Percentiles rank a stretch among this genome's conserved stretches.
Conservation (phyloP, 2,329 filamentous ascomycete genomes). For the Thelonectria blattea region DNA sequence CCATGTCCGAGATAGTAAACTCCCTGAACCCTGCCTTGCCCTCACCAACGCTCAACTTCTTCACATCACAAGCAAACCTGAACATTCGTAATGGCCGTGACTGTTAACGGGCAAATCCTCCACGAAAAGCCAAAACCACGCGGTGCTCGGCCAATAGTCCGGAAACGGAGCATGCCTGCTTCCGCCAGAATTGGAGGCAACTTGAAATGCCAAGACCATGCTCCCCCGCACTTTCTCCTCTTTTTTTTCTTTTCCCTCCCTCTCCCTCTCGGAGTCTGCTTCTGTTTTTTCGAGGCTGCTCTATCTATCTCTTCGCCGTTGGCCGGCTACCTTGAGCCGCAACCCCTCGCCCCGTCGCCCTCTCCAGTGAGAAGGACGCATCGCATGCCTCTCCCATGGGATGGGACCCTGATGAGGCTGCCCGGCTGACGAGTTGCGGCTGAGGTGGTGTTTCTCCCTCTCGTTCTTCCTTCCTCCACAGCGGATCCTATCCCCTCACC, state of each 20-base stretch:
- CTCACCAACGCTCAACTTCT: not conserved
- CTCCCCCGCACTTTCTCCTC: conserved; percentile 26
- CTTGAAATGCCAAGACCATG: not conserved
- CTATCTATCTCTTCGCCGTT: too few relatives aligned
- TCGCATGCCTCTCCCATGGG: too few relatives aligned
- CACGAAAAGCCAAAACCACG: conserved; percentile 4
- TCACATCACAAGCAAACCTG: not conserved
- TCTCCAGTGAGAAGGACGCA: not conserved
- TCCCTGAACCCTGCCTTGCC: conserved; percentile 1
- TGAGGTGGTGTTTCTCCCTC: not conserved
- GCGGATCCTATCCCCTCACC: conserved; percentile 9
- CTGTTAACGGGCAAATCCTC: not conserved
- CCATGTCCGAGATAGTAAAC: not conserved
- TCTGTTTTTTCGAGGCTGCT: conserved; percentile 6
- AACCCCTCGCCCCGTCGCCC: too few relatives aligned
- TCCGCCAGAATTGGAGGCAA: conserved; percentile 4
- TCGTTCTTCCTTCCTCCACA: conserved; percentile 20
- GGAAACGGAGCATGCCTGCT: conserved; percentile 15
- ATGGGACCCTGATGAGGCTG: not conserved
- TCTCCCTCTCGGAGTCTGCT: conserved; percentile 22
- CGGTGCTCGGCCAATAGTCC: conserved; percentile 14
- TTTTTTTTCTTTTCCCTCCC: not conserved
- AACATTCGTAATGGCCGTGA: conserved; percentile 17
- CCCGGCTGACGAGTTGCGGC: not conserved
- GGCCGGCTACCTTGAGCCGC: too few relatives aligned